Base-by-base conservation (phyloP, 352 stramenopile genomes). In the Pythium brassicae region DNA sequence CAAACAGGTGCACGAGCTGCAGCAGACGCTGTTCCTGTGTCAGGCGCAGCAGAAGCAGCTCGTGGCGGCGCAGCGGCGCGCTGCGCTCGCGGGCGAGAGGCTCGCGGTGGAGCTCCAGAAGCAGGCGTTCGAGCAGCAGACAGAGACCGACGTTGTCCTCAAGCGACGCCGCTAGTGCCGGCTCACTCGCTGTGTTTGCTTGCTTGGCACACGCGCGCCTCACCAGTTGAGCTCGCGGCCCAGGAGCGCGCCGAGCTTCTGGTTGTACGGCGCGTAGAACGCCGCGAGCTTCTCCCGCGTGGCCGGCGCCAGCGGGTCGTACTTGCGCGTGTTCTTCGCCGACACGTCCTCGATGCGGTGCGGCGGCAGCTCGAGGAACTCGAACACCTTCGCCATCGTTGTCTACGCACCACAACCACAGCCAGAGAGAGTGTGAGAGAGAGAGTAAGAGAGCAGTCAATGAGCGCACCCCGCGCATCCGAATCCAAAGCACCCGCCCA, bases 241-340 rank as follows among this genome's bases (percentile, higher is more conserved):
- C 20, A 96, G 63, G 23, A 94, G 55, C 27, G 62, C 59, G 50
- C 82, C 78, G 35, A 96, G 72, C 57, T 89, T 92, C 25, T 63
- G 60, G 62, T 96, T 96, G 71, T 82, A 96, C 25, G 87, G 87
- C 19, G 72, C 73, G 57, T 94, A 94, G 57, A 94, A 95, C 8
- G 72, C 70, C 19, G 70, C 50, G 35, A 96, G 71, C 61, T 83
- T 89, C 42, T 64, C 65, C 22, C 74, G 70, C 17, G 81, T 80
- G 20, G 57, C 71, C 2, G 72, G 43, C 10, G 74, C 61, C 48
- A 97, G 71, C 7, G 86, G 77, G 15, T 87, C 74, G 63, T 97
- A 97, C 57, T 82, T 79, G 61, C 89, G 82, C 39, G 81, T 89
- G 63, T 97, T 97, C 62, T 96, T 96, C 40, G 88, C 74, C 27